phyloP scores from a whole-genome alignment of 2,329 filamentous ascomycete genomes.

The Fusarium verticillioides region DNA sequence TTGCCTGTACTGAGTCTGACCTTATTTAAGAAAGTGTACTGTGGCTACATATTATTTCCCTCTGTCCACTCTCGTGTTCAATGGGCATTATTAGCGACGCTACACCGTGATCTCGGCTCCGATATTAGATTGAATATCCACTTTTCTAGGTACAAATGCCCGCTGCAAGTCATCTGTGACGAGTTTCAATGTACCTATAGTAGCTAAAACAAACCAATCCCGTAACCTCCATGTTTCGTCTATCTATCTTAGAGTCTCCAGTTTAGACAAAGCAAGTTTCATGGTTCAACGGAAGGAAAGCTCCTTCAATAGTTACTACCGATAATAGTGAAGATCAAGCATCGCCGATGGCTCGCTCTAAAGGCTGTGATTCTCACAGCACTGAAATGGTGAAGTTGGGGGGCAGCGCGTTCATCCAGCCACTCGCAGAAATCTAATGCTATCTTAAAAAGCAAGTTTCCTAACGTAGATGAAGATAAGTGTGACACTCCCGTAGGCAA shows the following conservation, averaged over 20 bases:
- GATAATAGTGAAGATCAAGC: background rate
- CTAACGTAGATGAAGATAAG: background rate
- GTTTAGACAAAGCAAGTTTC: background rate
- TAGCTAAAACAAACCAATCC: background rate
- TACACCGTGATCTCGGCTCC: background rate
- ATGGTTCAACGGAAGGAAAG: background rate
- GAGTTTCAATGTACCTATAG: background rate
- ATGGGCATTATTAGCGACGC: background rate
- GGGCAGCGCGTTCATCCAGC: background rate
- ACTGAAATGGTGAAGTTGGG: background rate
- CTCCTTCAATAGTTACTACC: background rate
- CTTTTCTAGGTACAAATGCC: no score
- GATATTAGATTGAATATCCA: no score
- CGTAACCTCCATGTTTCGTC: background rate
- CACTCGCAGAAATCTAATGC: background rate
- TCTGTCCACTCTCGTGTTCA: background rate
- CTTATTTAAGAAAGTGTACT: accelerated
- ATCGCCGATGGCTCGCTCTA: background rate
- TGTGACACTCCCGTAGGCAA: background rate
- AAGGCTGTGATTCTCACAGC: background rate
- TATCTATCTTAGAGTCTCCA: background rate
- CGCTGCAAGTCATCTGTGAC: background rate
- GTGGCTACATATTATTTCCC: background rate
- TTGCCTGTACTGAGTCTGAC: background rate
- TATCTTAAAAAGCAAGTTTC: background rate